These are phyloP conservation scores for Xylaria grammica DNA, from an alignment of 495 filamentous ascomycete species.

Conservation along the genomic window DNA sequence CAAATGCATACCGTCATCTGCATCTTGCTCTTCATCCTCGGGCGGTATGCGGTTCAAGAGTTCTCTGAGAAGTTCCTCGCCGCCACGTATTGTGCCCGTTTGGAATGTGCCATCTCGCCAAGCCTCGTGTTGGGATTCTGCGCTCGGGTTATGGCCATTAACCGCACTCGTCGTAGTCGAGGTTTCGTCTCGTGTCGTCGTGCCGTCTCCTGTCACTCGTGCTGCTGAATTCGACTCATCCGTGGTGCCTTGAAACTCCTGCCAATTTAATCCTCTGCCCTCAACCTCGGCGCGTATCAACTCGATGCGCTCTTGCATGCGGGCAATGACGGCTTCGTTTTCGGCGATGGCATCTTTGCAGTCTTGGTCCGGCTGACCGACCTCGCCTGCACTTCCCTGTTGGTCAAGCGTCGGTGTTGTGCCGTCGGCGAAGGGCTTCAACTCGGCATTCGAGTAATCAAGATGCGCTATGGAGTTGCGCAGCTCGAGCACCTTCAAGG, in stretches of 20 bases:
- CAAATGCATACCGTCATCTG: conserved; percentile 69
- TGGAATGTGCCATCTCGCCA: conserved; percentile 64
- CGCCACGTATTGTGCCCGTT: conserved; percentile 52
- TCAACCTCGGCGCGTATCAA: conserved; percentile 78
- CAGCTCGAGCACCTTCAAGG: conserved; percentile 81
- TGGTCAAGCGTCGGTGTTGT: conserved; percentile 28
- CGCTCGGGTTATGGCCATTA: conserved; percentile 38
- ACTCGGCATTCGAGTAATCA: conserved; percentile 74
- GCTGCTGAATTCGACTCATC: conserved; percentile 26
- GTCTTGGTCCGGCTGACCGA: conserved; percentile 60
- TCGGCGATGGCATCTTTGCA: conserved; percentile 74
- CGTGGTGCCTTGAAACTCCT: conserved; percentile 54
- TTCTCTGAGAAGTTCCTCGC: conserved; percentile 53
- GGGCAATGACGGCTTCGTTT: conserved; percentile 73
- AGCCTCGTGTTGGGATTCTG: conserved; percentile 35
- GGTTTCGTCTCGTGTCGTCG: conserved; percentile 25
- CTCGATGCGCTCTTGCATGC: conserved; percentile 74
- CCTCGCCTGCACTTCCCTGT: conserved; percentile 13
- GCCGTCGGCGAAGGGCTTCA: conserved; percentile 63
- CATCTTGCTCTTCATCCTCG: conserved; percentile 48
- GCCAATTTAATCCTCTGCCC: conserved; percentile 71
- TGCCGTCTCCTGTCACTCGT: conserved; percentile 38
- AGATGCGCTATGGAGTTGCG: conserved; percentile 84
- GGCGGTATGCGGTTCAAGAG: conserved; percentile 40
- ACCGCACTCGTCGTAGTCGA: conserved; percentile 27